These are phyloP conservation scores for Candida sithepensis DNA, from an alignment of 805 yeast species.

Conservation along the genomic window DNA sequence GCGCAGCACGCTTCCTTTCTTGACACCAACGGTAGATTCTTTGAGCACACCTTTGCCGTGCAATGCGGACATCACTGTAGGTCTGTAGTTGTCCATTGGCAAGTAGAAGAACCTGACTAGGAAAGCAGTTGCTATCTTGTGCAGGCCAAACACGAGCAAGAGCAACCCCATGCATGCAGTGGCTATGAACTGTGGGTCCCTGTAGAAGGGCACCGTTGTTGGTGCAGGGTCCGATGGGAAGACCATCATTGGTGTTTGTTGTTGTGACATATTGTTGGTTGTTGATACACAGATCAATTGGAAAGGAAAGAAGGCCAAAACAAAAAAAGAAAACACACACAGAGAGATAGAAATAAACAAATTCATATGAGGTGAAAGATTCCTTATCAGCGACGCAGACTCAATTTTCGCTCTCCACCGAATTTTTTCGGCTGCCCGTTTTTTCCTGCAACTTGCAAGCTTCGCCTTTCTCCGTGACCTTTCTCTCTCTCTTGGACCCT, in stretches of 20 bases:
- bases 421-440: too few species aligned
- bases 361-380: too few species aligned
- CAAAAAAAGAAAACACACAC: too few species aligned
- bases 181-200: too few species aligned
- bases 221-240: not conserved
- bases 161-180: too few species aligned
- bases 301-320: not conserved
- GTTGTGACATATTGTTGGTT: not conserved
- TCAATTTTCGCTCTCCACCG: too few species aligned
- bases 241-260: not conserved
- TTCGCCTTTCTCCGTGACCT: too few species aligned
- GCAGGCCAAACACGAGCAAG: conserved; percentile 1
- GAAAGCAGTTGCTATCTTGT: conserved; percentile 18
- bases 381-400: too few species aligned
- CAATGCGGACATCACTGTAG: conserved; percentile 20
- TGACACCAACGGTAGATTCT: conserved; percentile 23
- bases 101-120: conserved; percentile 22
- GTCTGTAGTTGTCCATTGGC: conserved; percentile 29
- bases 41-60: conserved; percentile 18
- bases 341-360: too few species aligned
- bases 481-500: too few species aligned
- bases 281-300: not conserved
- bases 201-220: not conserved
- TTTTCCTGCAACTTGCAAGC: too few species aligned
- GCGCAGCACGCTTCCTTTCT: conserved; percentile 27